A percentile compares a stretch with the other conserved stretches of the same genome.
phyloP scores from a whole-genome alignment of 2,329 filamentous ascomycete genomes.

The Curvularia lunata region DNA sequence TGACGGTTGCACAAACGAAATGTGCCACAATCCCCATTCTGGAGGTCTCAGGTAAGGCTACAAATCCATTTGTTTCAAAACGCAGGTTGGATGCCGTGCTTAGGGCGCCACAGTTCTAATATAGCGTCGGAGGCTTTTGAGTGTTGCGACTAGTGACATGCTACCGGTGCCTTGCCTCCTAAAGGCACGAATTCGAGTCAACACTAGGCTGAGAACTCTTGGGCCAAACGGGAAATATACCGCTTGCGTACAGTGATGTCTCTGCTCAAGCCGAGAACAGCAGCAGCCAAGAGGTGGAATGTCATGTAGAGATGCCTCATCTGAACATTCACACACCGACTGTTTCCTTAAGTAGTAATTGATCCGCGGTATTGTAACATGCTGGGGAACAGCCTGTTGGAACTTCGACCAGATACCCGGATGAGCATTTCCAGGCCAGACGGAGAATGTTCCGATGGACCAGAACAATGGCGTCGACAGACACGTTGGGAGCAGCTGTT shows the following conservation, averaged over 20 bases:
- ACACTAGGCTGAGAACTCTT: not conserved
- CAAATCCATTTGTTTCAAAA: not conserved
- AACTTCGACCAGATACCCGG: not conserved
- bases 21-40: not conserved
- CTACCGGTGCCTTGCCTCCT: not conserved
- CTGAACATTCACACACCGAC: not conserved
- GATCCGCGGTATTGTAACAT: not conserved
- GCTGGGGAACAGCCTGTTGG: not conserved
- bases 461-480: not conserved
- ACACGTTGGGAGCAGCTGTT: not conserved
- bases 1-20: not conserved
- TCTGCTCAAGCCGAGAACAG: not conserved
- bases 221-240: not conserved
- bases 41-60: not conserved
- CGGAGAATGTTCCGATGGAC: not conserved
- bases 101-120: not conserved
- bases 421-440: not conserved
- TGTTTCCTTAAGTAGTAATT: too few relatives aligned
- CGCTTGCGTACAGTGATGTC: not conserved
- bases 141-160: not conserved
- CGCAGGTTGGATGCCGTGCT: not conserved
- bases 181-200: conserved; percentile 1
- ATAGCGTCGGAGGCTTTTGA: not conserved
- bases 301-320: not conserved
- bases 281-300: conserved; percentile 1